These are phyloP conservation scores for Fusarium pseudocircinatum DNA, from an alignment of 2,329 filamentous ascomycete genomes.

Conservation along the genomic window DNA sequence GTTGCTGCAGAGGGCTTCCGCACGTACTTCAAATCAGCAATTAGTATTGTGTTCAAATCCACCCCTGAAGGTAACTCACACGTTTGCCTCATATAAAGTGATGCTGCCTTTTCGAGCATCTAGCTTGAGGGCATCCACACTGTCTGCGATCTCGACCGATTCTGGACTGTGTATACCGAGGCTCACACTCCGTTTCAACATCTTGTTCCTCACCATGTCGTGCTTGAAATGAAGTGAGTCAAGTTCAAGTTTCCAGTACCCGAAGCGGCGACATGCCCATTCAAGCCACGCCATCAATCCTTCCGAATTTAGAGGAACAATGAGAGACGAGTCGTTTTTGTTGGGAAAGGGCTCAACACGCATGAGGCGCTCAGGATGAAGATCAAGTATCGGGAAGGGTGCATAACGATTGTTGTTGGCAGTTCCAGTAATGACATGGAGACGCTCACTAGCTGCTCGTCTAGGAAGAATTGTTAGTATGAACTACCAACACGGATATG, in stretches of 20 bases:
- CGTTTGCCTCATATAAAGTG: constrained; percentile 32
- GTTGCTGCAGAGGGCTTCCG: background rate
- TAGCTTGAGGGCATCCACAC: constrained; percentile 2
- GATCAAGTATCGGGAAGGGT: background rate
- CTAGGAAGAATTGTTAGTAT: constrained; percentile 12
- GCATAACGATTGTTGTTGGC: constrained; percentile 16
- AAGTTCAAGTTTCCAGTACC: constrained; percentile 38
- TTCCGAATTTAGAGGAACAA: background rate
- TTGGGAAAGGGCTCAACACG: background rate
- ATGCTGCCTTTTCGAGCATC: constrained; percentile 26
- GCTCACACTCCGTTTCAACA: background rate
- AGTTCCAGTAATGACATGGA: constrained; percentile 28
- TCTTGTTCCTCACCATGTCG: background rate
- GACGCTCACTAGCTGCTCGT: constrained; percentile 13
- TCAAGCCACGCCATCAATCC: constrained; percentile 27
- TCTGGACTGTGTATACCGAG: background rate
- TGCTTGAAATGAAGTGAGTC: constrained; percentile 35
- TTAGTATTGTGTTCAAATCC: background rate
- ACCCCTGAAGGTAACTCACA: constrained; percentile 18
- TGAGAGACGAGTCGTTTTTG: background rate
- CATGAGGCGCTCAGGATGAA: constrained; percentile 1
- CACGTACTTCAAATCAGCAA: background rate
- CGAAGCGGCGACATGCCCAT: constrained; percentile 25
- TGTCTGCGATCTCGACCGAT: background rate
- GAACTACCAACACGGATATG: background rate